Conservation (phyloP, 2,329 filamentous ascomycete genomes). For the Rhexocercosporidium sp. region DNA sequence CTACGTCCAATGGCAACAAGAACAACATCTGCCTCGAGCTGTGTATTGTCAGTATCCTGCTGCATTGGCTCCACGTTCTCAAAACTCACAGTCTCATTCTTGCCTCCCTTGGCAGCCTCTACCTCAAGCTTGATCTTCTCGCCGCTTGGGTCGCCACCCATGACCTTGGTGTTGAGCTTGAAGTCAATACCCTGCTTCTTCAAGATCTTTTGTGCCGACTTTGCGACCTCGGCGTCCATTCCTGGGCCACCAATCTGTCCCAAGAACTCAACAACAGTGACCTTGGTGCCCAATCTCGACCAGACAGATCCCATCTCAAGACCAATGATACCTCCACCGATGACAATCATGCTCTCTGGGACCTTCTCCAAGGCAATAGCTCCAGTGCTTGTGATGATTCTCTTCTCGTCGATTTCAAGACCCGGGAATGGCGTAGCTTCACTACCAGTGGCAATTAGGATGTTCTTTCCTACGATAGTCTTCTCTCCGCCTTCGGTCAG, state of each 20-base stretch:
- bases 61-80: background rate
- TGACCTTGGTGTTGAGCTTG: constrained; percentile 96
- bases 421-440: constrained; percentile 97
- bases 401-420: constrained; percentile 95
- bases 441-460: constrained; percentile 94
- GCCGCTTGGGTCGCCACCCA: constrained; percentile 79
- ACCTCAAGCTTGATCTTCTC: constrained; percentile 81
- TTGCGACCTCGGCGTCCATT: constrained; percentile 95
- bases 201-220: constrained; percentile 89
- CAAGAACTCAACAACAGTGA: constrained; percentile 97
- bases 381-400: constrained; percentile 94
- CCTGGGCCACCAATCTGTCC: constrained; percentile 96
- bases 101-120: constrained; percentile 95
- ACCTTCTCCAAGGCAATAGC: constrained; percentile 89
- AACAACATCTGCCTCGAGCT: constrained; percentile 94
- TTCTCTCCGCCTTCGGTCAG: constrained; percentile 92
- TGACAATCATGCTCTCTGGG: constrained; percentile 95
- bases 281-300: constrained; percentile 91
- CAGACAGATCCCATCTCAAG: constrained; percentile 98
- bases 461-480: constrained; percentile 89
- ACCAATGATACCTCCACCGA: constrained; percentile 98
- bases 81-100: constrained; percentile 78
- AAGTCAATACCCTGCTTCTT: constrained; percentile 98
- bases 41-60: constrained; percentile 24
- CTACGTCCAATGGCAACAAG: constrained; percentile 96